Evolutionary conservation across 768 basidiomycete genomes (phyloP).

Genomic region (Polyporus arcularius): DNA sequence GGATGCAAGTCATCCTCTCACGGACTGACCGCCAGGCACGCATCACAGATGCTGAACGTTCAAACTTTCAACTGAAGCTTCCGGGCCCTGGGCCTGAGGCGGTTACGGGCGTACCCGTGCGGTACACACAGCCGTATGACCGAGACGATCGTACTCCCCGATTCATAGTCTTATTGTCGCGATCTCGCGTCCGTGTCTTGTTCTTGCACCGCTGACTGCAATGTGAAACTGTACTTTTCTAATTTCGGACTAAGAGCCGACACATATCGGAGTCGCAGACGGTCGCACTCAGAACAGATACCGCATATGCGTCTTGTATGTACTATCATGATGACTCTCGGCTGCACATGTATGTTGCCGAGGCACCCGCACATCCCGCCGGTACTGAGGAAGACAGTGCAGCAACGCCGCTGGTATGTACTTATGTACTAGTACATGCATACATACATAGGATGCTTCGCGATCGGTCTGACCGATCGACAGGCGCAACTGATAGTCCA

Average conservation of each 20-base stretch:
- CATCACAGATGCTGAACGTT: no score
- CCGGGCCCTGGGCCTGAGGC: not conserved
- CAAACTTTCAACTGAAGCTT: no score
- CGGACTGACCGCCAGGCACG: no score
- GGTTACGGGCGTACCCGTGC: not conserved
- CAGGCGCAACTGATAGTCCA: no score
- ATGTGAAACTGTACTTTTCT: not conserved
- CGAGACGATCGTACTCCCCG: not conserved
- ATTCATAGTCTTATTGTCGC: not conserved
- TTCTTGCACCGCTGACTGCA: not conserved
- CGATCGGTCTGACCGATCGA: not conserved
- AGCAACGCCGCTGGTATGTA: not conserved
- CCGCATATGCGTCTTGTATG: no score
- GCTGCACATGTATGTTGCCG: not conserved
- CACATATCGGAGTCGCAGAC: no score
- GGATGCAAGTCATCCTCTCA: no score
- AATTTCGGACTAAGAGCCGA: not conserved
- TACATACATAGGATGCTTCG: not conserved
- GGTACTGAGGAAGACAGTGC: not conserved
- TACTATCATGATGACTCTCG: not conserved
- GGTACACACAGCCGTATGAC: not conserved
- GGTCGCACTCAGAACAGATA: not conserved
- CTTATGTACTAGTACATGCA: not conserved
- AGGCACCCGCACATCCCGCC: not conserved
- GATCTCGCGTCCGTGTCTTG: not conserved